Base-by-base conservation (phyloP, 305 asterid species). In the Solanum hybrid region DNA sequence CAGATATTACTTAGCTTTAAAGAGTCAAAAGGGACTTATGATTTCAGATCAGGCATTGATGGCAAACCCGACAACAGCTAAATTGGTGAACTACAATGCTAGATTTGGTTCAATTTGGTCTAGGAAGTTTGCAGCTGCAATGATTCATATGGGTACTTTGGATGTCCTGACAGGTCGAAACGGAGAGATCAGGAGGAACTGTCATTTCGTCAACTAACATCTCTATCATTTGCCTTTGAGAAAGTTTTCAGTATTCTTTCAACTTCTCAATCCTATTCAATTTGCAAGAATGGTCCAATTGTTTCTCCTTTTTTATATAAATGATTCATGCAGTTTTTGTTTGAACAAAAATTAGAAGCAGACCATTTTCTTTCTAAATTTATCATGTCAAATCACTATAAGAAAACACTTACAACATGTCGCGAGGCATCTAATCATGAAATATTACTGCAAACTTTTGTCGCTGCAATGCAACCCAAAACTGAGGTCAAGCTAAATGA, bases 111-210 rank as follows among this genome's bases (percentile, higher is more conserved):
- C 45, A 0, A 84, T 15, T 14, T 94, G 97, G 97, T 92, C 89
- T 7, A 87, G 82, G 12, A 93, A 95, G 92, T 95, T 82, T 84
- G 95, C 92, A 14, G 94, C 93, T 12, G 97, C 97, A 7, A 95
- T 94, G 95, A 93, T 94, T 72, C 89, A 29, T 0, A 95, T 95
- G 96, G 96, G 97, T 4, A 78, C 34, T 27, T 93, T 94, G 83
- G 95, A 93, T 36, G 93, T 95, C 33, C 93, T 93, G 37, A 93
- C 95, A 0, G 96, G 94, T 0, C 88, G 51, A 4, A 79, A 92
- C 11, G 97, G 97, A 0, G 94, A 95, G 91, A 93, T 95, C 91
- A 94, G 97, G 92, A 92, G 2, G 26, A 92, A 93, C 1, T 95
- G 97, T 90, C 93, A 89, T 72, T 29, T 89, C 45, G 79, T 73